phyloP scores from a whole-genome alignment of 805 yeast species.

The Myxozyma melibiosi region DNA sequence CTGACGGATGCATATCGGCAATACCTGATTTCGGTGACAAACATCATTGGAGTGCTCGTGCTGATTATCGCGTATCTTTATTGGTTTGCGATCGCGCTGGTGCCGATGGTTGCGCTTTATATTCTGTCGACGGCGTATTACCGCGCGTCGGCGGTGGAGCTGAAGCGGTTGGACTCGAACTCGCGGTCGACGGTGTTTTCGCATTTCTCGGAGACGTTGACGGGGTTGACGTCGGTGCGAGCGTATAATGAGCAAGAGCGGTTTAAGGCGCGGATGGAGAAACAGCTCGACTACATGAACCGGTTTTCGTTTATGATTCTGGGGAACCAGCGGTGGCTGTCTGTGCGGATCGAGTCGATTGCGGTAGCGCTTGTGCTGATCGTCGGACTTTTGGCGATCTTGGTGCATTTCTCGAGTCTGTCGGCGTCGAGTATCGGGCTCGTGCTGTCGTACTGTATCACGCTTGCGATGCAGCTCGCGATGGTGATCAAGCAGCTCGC shows the following conservation, averaged over 20 bases:
- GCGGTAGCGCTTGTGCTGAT: conserved; percentile 57
- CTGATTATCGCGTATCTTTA: conserved; percentile 72
- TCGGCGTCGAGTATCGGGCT: conserved; percentile 45
- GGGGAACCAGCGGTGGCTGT: conserved; percentile 74
- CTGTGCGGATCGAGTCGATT: conserved; percentile 59
- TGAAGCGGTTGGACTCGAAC: conserved; percentile 72
- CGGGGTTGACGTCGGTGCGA: conserved; percentile 66
- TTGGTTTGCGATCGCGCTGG: conserved; percentile 67
- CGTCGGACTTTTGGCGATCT: conserved; percentile 60
- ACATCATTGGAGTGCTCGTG: conserved; percentile 63
- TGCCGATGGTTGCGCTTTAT: conserved; percentile 56
- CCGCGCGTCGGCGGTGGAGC: conserved; percentile 72
- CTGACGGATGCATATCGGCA: conserved; percentile 68
- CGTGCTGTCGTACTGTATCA: conserved; percentile 44
- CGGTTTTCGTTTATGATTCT: conserved; percentile 65
- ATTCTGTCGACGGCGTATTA: conserved; percentile 55
- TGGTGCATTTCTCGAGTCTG: conserved; percentile 59
- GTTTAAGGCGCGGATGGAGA: conserved; percentile 53
- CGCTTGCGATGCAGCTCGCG: conserved; percentile 54
- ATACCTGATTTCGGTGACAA: conserved; percentile 56
- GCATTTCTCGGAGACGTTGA: conserved; percentile 68
- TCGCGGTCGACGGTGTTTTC: conserved; percentile 70
- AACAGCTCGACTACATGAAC: conserved; percentile 60
- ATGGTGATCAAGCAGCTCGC: conserved; percentile 66
- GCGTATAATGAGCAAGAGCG: conserved; percentile 53